Evolutionary conservation across 768 basidiomycete species (phyloP), one percentile per base, ranked within the genome.

Genomic region (Termitomyces sp.): DNA sequence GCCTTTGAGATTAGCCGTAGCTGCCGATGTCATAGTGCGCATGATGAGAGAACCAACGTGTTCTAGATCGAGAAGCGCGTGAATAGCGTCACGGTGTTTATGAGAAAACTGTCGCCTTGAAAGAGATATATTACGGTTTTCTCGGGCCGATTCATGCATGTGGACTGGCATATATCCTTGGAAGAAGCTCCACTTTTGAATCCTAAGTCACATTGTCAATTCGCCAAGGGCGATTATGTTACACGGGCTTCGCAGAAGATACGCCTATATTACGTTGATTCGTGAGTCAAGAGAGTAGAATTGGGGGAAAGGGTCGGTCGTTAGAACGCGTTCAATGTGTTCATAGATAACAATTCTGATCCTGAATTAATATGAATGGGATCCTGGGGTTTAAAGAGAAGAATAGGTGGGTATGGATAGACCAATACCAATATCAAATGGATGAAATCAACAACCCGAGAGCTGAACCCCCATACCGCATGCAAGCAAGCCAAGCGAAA

Each of bases 401-500:
- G 21, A 3, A 25, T 10, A 23, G n/a, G n/a, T 11, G 27, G 12
- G 6, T 38, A 27, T n/a, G 29, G 46, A 12, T n/a, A 48, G 12
- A 32, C 12, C 31, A 47, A 21, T 9, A 21, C 21, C 14, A 19
- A 23, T 11, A 21, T 8, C 14, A 14, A 14, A 38, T n/a, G n/a
- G 31, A 47, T 37, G 34, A 27, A 10, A 27, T 59, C 40, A 54
- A 40, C 27, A 44, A 25, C 42, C 40, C 42, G 60, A 59, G 27
- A 63, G 35, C 41, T 61, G 56, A 23, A 63, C 62, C 12, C 49
- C 52, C 48, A 65, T 49, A 45, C 65, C 67, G 51, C 67, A 66
- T 32, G 64, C 66, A 44, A 54, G 55, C 31, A 68, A 53, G 10
- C 62, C 59, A 43, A 66, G 53, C 23, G 55, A 40, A 59, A 71